phyloP scores from a whole-genome alignment of 306 rosid genomes.

The Lotus japonicus region DNA sequence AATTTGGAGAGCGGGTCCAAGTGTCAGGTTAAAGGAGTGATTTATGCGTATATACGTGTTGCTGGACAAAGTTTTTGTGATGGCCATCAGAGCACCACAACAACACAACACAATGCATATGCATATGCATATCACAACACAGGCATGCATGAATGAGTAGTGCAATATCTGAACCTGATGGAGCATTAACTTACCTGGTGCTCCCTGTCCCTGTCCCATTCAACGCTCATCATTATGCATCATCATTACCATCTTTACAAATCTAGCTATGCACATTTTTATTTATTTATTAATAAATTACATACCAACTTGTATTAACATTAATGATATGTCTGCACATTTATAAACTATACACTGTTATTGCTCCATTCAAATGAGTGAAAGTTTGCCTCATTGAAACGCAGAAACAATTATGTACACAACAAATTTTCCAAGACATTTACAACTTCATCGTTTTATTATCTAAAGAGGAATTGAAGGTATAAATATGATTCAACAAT shows the following conservation, averaged over 20 bases:
- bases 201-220: slow-evolving; percentile 28
- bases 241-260: slow-evolving; percentile 27
- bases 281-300: not conserved
- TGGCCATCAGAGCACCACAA: slow-evolving; percentile 6
- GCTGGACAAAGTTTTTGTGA: slow-evolving; percentile 17
- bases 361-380: no score
- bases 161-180: not conserved
- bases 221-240: slow-evolving; percentile 25
- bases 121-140: not conserved
- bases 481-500: no score
- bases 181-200: slow-evolving; percentile 3
- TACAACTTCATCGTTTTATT: no score
- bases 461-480: no score
- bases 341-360: no score
- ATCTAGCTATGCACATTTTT: not conserved
- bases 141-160: not conserved
- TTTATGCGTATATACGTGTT: not conserved
- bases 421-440: no score
- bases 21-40: slow-evolving; percentile 23
- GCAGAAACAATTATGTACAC: no score
- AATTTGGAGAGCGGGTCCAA: not conserved
- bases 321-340: no score
- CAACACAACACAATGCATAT: no score
- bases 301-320: no score
- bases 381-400: no score